Evolutionary conservation across 768 basidiomycete genomes (phyloP).

Genomic region (Pulveroboletus sp.): DNA sequence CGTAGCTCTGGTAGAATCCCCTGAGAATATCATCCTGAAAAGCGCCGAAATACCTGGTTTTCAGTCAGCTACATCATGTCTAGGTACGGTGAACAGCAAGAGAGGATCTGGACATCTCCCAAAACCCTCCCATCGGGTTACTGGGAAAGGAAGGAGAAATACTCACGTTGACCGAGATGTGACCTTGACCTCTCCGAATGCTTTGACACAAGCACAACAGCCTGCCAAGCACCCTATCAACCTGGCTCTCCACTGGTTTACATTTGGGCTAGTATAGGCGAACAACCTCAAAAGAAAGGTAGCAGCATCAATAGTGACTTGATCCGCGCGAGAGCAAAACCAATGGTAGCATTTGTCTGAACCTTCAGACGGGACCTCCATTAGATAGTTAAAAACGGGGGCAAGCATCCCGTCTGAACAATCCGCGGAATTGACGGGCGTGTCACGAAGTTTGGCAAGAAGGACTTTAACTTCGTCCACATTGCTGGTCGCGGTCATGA

Average conservation of each 20-base stretch:
- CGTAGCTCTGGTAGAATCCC: slow-evolving; percentile 59
- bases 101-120: slow-evolving; percentile 9
- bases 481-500: slow-evolving; percentile 25
- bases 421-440: slow-evolving; percentile 49
- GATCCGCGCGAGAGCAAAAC: slow-evolving; percentile 68
- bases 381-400: slow-evolving; percentile 51
- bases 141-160: neutral
- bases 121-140: slow-evolving; percentile 1
- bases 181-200: slow-evolving; percentile 60
- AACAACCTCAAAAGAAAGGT: slow-evolving; percentile 79
- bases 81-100: slow-evolving; percentile 5
- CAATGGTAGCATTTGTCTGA: slow-evolving; percentile 56
- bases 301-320: slow-evolving; percentile 60
- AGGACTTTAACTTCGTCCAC: slow-evolving; percentile 41
- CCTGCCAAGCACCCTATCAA: slow-evolving; percentile 51
- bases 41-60: slow-evolving; percentile 66
- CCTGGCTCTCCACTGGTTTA: slow-evolving; percentile 60
- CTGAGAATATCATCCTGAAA: slow-evolving; percentile 49
- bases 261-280: slow-evolving; percentile 62
- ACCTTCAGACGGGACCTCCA: slow-evolving; percentile 39
- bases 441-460: slow-evolving; percentile 55
- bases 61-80: slow-evolving; percentile 12
- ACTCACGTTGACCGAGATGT: slow-evolving; percentile 71
- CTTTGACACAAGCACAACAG: slow-evolving; percentile 70
- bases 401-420: slow-evolving; percentile 47